These are phyloP conservation scores for Grosmannia huntii DNA, from an alignment of 2,329 filamentous ascomycete genomes.

Conservation along the genomic window DNA sequence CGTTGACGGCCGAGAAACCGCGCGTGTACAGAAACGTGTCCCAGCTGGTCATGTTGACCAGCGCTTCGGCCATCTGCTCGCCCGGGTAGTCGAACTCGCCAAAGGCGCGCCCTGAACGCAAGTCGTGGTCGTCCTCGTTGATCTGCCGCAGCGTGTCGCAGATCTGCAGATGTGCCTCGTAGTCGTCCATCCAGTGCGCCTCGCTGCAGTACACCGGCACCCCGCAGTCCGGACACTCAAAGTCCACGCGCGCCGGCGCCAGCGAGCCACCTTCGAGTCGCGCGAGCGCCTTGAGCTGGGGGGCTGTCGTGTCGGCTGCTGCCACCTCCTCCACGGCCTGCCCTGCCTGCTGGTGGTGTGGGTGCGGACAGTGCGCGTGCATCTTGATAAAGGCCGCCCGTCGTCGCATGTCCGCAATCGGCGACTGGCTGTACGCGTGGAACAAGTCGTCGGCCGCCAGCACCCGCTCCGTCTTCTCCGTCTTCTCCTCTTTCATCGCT, in stretches of 20 bases:
- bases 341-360: constrained; percentile 63
- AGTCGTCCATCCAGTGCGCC: constrained; percentile 92
- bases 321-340: not conserved
- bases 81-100: constrained; percentile 88
- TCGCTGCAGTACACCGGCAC: constrained; percentile 89
- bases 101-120: constrained; percentile 82
- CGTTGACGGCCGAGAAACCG: constrained; percentile 82
- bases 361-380: constrained; percentile 88
- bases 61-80: constrained; percentile 78
- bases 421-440: constrained; percentile 81
- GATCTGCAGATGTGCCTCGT: constrained; percentile 81
- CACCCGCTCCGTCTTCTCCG: constrained; percentile 12
- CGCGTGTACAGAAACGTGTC: constrained; percentile 91
- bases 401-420: constrained; percentile 73
- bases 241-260: constrained; percentile 71
- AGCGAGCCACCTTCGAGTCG: constrained; percentile 31
- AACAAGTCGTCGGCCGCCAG: constrained; percentile 75
- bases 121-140: constrained; percentile 95
- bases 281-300: constrained; percentile 10
- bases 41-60: constrained; percentile 98
- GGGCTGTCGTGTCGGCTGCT: not conserved
- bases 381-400: constrained; percentile 85
- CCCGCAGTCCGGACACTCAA: constrained; percentile 94
- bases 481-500: not conserved
- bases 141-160: constrained; percentile 86